Conservation (phyloP, 495 filamentous ascomycete species). For the Entonaema liquescens region DNA sequence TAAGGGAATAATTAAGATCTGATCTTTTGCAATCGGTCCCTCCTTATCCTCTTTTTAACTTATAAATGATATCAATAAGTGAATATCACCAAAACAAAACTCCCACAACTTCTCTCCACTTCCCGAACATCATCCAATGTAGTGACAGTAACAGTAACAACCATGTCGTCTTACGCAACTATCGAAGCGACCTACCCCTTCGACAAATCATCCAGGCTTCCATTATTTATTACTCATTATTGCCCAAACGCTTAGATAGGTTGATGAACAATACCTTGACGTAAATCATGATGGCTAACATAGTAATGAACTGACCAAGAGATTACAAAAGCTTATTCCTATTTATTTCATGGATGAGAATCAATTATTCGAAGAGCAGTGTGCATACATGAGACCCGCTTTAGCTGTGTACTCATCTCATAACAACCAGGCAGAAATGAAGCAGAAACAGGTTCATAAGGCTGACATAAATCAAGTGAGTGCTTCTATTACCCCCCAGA, state of each 20-base stretch:
- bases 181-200: constrained; percentile 26
- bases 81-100: too few species aligned
- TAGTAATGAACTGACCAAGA: constrained; percentile 21
- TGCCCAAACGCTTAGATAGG: constrained; percentile 8
- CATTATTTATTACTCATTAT: neutral
- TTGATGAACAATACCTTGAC: constrained; percentile 14
- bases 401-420: constrained; percentile 7
- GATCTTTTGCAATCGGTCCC: neutral
- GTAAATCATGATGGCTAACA: constrained; percentile 29
- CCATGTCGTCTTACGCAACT: constrained; percentile 9
- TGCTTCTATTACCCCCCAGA: neutral
- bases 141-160: neutral
- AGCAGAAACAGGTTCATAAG: neutral
- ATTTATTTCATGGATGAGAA: constrained; percentile 4
- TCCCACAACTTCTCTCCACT: too few species aligned
- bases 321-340: constrained; percentile 18
- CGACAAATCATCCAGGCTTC: constrained; percentile 8
- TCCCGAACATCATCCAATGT: neutral
- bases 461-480: constrained; percentile 15
- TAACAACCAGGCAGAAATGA: neutral
- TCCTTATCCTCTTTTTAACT: neutral
- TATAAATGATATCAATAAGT: neutral
- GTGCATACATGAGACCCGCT: constrained; percentile 18
- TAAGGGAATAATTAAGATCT: neutral
- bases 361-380: neutral